Conservation (phyloP, 179 eudicot species). For the Spergularia azorica region DNA sequence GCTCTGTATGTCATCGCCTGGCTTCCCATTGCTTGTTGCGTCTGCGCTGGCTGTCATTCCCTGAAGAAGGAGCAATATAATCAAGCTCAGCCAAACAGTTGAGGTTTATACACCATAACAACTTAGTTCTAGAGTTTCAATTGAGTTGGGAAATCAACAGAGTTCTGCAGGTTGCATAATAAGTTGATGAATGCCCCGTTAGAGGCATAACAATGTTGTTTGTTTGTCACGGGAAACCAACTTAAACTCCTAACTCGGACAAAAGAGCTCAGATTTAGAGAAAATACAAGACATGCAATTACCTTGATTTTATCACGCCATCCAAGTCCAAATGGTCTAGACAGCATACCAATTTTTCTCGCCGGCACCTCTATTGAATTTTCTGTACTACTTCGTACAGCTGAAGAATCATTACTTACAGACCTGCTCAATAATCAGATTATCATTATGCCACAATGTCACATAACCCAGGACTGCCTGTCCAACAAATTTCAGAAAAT, state of each 20-base stretch:
- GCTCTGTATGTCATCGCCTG: slow-evolving; percentile 16
- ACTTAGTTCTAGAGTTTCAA: neutral
- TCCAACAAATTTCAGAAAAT: slow-evolving; percentile 5
- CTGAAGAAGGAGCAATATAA: slow-evolving; percentile 19
- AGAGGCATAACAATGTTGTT: neutral
- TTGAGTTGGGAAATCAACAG: neutral
- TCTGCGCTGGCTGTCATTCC: slow-evolving; percentile 26
- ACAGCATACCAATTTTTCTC: slow-evolving; percentile 75
- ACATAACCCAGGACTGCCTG: neutral
- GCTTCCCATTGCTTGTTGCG: slow-evolving; percentile 25
- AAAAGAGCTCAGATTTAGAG: neutral
- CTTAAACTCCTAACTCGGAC: neutral
- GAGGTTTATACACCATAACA: neutral
- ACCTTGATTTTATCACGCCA: slow-evolving; percentile 97
- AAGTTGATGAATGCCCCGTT: neutral
- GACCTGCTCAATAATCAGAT: slow-evolving; percentile 47
- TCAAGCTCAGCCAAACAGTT: neutral
- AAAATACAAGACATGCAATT: slow-evolving; percentile 20
- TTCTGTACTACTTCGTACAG: slow-evolving; percentile 52
- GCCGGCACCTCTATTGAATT: slow-evolving; percentile 54
- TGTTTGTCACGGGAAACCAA: slow-evolving; percentile 2
- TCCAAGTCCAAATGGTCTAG: slow-evolving; percentile 94
- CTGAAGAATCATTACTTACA: slow-evolving; percentile 48
- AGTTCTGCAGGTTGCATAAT: neutral
- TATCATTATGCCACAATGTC: slow-evolving; percentile 2